Evolutionary conservation across 768 basidiomycete genomes (phyloP).

Genomic region (Tylopilus subfusipes): DNA sequence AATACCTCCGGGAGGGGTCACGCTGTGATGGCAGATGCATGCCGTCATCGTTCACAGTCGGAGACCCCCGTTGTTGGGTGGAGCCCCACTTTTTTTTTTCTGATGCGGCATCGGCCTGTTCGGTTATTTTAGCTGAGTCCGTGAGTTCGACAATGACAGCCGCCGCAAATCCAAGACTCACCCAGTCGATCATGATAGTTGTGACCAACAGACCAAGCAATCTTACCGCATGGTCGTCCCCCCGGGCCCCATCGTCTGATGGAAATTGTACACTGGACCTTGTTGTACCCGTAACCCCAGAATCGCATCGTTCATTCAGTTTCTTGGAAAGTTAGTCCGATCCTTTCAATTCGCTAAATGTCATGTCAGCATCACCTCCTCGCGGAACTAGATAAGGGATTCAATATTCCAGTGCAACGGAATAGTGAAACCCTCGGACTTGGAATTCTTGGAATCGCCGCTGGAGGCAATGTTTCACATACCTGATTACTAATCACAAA

Average conservation of each 20-base stretch:
- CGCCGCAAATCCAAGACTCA: neutral
- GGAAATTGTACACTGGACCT: neutral
- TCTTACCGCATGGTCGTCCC: neutral
- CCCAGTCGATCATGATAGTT: neutral
- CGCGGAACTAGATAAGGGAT: neutral
- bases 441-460: neutral
- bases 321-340: neutral
- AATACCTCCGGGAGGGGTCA: constrained; percentile 11
- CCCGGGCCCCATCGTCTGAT: neutral
- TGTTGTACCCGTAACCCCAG: neutral
- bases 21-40: neutral
- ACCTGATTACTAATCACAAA: neutral
- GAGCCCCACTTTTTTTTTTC: constrained; percentile 5
- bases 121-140: neutral
- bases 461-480: neutral
- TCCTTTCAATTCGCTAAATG: neutral
- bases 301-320: neutral
- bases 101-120: too few species aligned
- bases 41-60: constrained; percentile 12
- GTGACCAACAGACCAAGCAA: neutral
- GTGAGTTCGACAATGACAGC: neutral
- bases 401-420: neutral
- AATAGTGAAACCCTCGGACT: neutral
- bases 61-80: neutral
- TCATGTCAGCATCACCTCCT: neutral